Percentiles rank a stretch among this genome's conserved stretches.
These are phyloP conservation scores for Podospora didyma DNA, from an alignment of 495 filamentous ascomycete species.

Conservation along the genomic window DNA sequence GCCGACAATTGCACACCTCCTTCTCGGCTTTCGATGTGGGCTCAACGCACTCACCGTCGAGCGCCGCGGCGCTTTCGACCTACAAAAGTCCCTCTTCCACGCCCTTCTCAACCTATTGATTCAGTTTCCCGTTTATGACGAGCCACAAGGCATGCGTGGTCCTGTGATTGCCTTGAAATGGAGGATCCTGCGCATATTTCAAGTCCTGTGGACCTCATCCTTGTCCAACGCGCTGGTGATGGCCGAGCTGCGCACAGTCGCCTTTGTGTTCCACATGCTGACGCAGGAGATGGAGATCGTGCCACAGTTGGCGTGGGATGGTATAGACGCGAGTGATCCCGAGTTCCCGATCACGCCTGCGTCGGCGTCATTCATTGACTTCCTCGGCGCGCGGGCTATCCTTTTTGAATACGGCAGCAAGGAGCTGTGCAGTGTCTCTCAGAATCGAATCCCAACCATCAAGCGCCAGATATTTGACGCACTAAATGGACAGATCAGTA, in stretches of 20 bases:
- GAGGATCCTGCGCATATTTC: slow-evolving; percentile 71
- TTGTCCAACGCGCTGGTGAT: slow-evolving; percentile 72
- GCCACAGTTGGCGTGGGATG: slow-evolving; percentile 66
- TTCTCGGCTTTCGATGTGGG: slow-evolving; percentile 82
- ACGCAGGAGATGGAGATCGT: slow-evolving; percentile 60
- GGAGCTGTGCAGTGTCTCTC: slow-evolving; percentile 74
- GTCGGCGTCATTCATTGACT: slow-evolving; percentile 63
- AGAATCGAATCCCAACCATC: slow-evolving; percentile 65
- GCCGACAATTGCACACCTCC: slow-evolving; percentile 81
- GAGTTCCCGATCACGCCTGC: slow-evolving; percentile 64
- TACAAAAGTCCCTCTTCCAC: slow-evolving; percentile 75
- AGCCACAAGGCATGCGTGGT: slow-evolving; percentile 54
- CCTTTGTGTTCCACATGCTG: slow-evolving; percentile 69
- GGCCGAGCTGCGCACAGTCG: slow-evolving; percentile 68
- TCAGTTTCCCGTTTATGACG: slow-evolving; percentile 55
- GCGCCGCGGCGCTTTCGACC: slow-evolving; percentile 58
- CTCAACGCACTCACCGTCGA: slow-evolving; percentile 61
- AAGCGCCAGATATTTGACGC: slow-evolving; percentile 75
- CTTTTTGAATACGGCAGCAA: slow-evolving; percentile 77
- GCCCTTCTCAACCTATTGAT: slow-evolving; percentile 64
- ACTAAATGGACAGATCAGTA: slow-evolving; percentile 66
- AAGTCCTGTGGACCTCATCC: slow-evolving; percentile 76
- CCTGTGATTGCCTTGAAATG: slow-evolving; percentile 72
- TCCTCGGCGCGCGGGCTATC: slow-evolving; percentile 67
- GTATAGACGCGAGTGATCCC: slow-evolving; percentile 38